Evolutionary conservation across 2,329 filamentous ascomycete genomes (phyloP).

Genomic region (Leptographium galeiforme): DNA sequence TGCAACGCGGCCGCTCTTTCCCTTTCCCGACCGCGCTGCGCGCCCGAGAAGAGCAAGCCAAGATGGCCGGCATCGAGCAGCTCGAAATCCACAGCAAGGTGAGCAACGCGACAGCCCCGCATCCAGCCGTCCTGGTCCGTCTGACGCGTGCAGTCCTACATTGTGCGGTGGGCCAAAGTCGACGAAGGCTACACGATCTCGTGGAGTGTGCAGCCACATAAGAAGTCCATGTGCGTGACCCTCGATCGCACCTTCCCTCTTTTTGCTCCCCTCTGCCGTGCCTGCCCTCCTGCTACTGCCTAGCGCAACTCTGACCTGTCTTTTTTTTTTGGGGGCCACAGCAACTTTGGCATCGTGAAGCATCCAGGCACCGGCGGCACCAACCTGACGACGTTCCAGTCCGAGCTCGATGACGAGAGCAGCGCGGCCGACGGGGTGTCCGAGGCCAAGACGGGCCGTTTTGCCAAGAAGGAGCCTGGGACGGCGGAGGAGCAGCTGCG

Average conservation of each 20-base stretch:
- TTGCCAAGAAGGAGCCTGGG: constrained; percentile 41
- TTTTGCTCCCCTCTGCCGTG: background rate
- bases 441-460: constrained; percentile 30
- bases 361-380: constrained; percentile 65
- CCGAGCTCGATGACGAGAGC: constrained; percentile 26
- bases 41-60: background rate
- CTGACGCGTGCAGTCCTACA: constrained; percentile 59
- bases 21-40: background rate
- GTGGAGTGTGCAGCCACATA: constrained; percentile 95
- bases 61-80: constrained; percentile 90
- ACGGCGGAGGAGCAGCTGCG: constrained; percentile 50
- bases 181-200: constrained; percentile 84
- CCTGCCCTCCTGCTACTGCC: background rate
- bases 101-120: background rate
- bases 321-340: constrained; percentile 16
- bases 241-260: background rate
- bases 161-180: constrained; percentile 93
- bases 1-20: background rate
- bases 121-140: background rate
- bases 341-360: constrained; percentile 95
- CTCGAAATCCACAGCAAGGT: constrained; percentile 97
- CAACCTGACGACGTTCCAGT: constrained; percentile 27
- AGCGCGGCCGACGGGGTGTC: constrained; percentile 25
- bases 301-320: no score
- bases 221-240: constrained; percentile 68